These are phyloP conservation scores for Lactuca sativa DNA, from an alignment of 129 eudicot genomes.

Conservation along the genomic window DNA sequence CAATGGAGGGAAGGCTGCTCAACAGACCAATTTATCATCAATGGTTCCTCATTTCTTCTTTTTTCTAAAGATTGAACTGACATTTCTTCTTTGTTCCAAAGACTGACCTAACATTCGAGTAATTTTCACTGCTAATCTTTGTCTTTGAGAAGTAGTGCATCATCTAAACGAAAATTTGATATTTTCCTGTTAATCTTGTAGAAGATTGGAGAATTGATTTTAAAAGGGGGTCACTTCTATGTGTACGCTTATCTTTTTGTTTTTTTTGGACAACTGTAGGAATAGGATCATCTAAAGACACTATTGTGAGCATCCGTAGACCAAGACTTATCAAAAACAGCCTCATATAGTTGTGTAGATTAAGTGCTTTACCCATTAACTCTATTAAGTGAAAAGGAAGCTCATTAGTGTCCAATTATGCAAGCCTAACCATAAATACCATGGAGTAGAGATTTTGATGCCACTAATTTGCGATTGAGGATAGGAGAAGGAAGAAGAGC, in stretches of 20 bases:
- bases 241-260: too few relatives aligned
- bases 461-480: slow-evolving; percentile 68
- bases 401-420: too few relatives aligned
- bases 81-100: slow-evolving; percentile 18
- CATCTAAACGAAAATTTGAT: not conserved
- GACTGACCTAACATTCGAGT: slow-evolving; percentile 25
- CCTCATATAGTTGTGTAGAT: not conserved
- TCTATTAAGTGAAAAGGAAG: too few relatives aligned
- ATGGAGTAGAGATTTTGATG: slow-evolving; percentile 84
- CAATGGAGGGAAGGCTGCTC: slow-evolving; percentile 19
- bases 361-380: too few relatives aligned
- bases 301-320: too few relatives aligned
- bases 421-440: not conserved
- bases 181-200: not conserved
- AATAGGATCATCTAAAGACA: too few relatives aligned
- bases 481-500: too few relatives aligned
- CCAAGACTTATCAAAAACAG: not conserved
- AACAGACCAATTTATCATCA: slow-evolving; percentile 16
- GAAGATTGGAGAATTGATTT: not conserved
- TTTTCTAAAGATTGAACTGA: too few relatives aligned
- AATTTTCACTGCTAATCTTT: slow-evolving; percentile 6
- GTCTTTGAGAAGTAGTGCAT: slow-evolving; percentile 1
- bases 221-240: not conserved
- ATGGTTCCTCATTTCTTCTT: slow-evolving; percentile 10
- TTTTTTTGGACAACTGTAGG: too few relatives aligned